phyloP scores from a whole-genome alignment of 768 basidiomycete species.

The Suillus discolor region DNA sequence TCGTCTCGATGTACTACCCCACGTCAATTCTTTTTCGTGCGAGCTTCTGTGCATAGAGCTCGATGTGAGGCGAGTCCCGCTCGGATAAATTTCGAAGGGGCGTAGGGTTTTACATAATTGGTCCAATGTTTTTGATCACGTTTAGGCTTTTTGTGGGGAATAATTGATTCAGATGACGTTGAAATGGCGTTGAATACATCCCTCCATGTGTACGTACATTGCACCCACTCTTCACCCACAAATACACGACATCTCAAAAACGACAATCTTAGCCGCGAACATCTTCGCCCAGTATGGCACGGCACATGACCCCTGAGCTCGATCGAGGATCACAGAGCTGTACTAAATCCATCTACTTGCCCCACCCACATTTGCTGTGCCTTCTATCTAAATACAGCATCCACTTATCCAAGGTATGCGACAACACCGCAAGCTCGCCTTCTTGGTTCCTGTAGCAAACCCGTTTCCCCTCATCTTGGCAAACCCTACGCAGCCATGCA shows the following conservation, averaged over 20 bases:
- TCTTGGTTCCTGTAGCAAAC: constrained; percentile 5
- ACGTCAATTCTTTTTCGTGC: neutral
- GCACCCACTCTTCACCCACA: neutral
- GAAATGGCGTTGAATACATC: neutral
- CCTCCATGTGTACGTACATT: constrained; percentile 1
- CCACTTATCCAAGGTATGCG: constrained; percentile 1
- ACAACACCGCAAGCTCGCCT: constrained; percentile 1
- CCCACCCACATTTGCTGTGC: constrained; percentile 2
- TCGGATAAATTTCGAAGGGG: neutral
- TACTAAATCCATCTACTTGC: constrained; percentile 3
- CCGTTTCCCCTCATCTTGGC: constrained; percentile 1
- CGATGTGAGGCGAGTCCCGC: neutral
- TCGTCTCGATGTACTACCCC: neutral
- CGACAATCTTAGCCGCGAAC: constrained; percentile 3
- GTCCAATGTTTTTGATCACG: neutral
- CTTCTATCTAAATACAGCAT: constrained; percentile 8
- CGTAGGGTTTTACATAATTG: neutral
- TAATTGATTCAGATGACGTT: neutral
- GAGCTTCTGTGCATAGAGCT: neutral
- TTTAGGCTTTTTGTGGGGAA: constrained; percentile 3
- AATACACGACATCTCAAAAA: neutral
- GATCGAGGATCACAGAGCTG: neutral
- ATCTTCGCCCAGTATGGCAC: neutral
- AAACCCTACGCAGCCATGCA: neutral
- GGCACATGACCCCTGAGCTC: constrained; percentile 2